phyloP scores from a whole-genome alignment of 176 grass and related monocot genomes.

The Cenchrus fungigraminus region DNA sequence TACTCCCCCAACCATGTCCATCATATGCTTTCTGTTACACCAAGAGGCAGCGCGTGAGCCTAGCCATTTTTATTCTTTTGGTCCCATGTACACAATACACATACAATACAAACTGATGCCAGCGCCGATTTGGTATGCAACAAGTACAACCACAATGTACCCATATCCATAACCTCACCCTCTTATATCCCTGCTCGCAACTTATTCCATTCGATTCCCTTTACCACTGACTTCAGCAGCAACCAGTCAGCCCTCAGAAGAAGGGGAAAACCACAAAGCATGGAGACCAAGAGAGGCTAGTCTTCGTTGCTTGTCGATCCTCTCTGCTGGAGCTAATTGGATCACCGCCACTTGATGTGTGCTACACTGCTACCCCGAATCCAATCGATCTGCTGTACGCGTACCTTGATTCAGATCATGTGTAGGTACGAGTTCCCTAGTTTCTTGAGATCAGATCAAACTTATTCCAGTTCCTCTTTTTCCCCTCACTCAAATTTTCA shows the following conservation, averaged over 20 bases:
- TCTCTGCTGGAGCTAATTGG: neutral
- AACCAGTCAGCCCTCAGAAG: neutral
- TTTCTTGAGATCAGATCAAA: neutral
- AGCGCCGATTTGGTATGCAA: neutral
- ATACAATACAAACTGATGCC: neutral
- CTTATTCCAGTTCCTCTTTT: neutral
- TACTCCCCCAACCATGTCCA: neutral
- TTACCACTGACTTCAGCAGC: slow-evolving; percentile 1
- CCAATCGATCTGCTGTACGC: neutral
- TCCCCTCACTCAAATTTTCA: neutral
- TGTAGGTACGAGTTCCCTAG: neutral
- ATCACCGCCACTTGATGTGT: neutral
- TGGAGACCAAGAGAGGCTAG: neutral
- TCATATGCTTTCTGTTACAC: neutral
- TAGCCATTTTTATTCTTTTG: neutral
- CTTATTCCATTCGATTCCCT: neutral
- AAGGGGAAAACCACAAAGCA: neutral
- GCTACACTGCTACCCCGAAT: neutral
- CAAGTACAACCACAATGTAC: slow-evolving; percentile 8
- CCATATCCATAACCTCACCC: neutral
- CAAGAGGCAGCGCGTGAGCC: neutral
- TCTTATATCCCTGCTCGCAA: neutral
- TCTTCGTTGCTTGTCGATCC: neutral
- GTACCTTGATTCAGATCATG: neutral
- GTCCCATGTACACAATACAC: neutral